phyloP scores from a whole-genome alignment of 2,329 filamentous ascomycete species.

The Aspergillus sp. region DNA sequence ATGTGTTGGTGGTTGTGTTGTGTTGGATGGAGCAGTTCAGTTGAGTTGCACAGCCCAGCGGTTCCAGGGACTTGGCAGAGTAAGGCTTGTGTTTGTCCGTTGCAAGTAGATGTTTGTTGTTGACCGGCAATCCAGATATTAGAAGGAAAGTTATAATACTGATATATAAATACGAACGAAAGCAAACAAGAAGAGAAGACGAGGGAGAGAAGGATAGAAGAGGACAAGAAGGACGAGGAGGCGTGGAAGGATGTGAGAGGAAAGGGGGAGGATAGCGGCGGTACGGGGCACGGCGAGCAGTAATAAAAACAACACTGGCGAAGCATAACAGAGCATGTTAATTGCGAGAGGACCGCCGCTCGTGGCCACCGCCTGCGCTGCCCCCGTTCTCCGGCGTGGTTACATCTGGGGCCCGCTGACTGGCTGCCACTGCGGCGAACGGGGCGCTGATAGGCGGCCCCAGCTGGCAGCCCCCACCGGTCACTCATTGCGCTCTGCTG shows the following conservation, averaged over 20 bases:
- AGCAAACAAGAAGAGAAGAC: slow-evolving; percentile 29
- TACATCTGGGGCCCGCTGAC: background rate
- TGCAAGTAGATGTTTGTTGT: slow-evolving; percentile 1
- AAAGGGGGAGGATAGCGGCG: background rate
- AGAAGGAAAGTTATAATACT: slow-evolving; percentile 9
- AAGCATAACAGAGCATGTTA: background rate
- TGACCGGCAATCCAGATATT: slow-evolving; percentile 7
- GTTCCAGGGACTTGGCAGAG: slow-evolving; percentile 4
- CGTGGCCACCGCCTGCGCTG: background rate
- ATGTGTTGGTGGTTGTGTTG: background rate
- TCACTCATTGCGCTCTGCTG: no score
- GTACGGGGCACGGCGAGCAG: background rate
- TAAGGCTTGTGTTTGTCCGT: slow-evolving; percentile 3
- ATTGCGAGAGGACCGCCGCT: background rate
- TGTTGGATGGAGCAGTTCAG: background rate
- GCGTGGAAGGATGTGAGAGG: slow-evolving; percentile 1
- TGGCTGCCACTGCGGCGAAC: background rate
- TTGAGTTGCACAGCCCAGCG: slow-evolving; percentile 15
- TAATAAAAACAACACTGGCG: background rate
- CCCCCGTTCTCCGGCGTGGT: background rate
- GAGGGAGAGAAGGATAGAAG: slow-evolving; percentile 39
- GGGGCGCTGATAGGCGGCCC: no score
- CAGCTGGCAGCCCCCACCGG: no score
- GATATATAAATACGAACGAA: slow-evolving; percentile 10
- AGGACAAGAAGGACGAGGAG: slow-evolving; percentile 10